Conservation (phyloP, 768 basidiomycete species). For the Tephrocybe sp. region DNA sequence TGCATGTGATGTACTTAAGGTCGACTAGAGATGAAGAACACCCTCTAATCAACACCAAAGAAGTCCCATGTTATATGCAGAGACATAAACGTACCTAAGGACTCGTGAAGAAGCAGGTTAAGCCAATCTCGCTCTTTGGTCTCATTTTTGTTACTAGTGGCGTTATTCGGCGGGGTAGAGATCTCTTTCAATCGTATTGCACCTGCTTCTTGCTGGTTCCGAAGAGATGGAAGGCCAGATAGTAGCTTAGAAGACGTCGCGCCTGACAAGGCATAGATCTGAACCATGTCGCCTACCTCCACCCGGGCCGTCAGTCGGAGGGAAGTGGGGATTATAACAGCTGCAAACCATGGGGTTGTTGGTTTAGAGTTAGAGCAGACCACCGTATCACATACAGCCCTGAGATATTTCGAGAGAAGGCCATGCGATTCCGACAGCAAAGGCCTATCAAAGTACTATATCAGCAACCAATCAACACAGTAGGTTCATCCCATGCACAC, state of each 20-base stretch:
- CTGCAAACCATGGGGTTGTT: conserved; percentile 33
- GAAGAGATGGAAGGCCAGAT: conserved; percentile 50
- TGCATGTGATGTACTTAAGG: conserved; percentile 63
- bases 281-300: conserved; percentile 45
- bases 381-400: conserved; percentile 59
- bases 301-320: conserved; percentile 63
- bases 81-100: conserved; percentile 50
- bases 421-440: conserved; percentile 74
- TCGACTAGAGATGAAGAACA: conserved; percentile 48
- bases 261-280: conserved; percentile 49
- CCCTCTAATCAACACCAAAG: conserved; percentile 12
- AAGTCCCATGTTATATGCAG: conserved; percentile 1
- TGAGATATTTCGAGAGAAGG: conserved; percentile 64
- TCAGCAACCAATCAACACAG: conserved; percentile 15
- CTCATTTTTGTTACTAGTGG: conserved; percentile 18
- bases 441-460: conserved; percentile 41
- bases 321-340: conserved; percentile 53
- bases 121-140: conserved; percentile 66
- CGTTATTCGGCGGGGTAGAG: conserved; percentile 16
- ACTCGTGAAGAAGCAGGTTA: conserved; percentile 60
- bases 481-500: conserved; percentile 15
- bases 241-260: conserved; percentile 33
- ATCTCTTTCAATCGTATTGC: conserved; percentile 55
- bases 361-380: conserved; percentile 14
- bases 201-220: conserved; percentile 48